Base-by-base conservation (phyloP, 2,329 filamentous ascomycete genomes). In the Annulohypoxylon truncatum region DNA sequence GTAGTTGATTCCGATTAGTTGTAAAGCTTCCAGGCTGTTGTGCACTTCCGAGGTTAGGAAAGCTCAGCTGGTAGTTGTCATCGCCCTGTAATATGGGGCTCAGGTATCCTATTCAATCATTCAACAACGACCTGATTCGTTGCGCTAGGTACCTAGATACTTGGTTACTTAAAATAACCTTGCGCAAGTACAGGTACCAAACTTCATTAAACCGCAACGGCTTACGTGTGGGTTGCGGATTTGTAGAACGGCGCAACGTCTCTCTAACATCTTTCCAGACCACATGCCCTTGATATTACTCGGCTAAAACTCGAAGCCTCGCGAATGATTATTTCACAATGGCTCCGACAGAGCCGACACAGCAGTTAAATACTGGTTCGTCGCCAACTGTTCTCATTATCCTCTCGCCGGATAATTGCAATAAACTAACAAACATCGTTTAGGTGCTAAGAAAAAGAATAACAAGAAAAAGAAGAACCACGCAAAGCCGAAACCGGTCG, bases 391-490 rank as follows among this genome's bases (percentile, higher is more conserved):
- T 66, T 66, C 46, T 52, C 66, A 47, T 5, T 42, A 10, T 26
- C 40, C 52, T 57, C n/a, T 20, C 13, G 12, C 29, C 8, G 15
- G 20, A 47, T 61, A 38, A 60, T 62, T 46, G 42, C 51, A 31
- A 40, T 38, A 66, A n/a, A 66, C 73, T 76, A 47, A 76, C 67
- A 52, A 50, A 8, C 66, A 4, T 61, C 57, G 59, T 71, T 63
- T 74, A 81, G 81, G 79, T 72, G 73, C 81, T 52, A 86, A 84
- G 78, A 88, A 86, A 79, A 88, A 85, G 80, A 84, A 82, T 75
- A 84, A 82, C 73, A 87, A 84, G 72, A 88, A 87, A 79, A 88
- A 86, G 80, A 87, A 85, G 81, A 85, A 83, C 71, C 80, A 80
- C 46, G 79, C 79, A 75, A 85, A 84, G 75, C 76, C 79, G 61